Evolutionary conservation across 352 stramenopile species (phyloP).

Genomic region (Globisporangium apiculatum): DNA sequence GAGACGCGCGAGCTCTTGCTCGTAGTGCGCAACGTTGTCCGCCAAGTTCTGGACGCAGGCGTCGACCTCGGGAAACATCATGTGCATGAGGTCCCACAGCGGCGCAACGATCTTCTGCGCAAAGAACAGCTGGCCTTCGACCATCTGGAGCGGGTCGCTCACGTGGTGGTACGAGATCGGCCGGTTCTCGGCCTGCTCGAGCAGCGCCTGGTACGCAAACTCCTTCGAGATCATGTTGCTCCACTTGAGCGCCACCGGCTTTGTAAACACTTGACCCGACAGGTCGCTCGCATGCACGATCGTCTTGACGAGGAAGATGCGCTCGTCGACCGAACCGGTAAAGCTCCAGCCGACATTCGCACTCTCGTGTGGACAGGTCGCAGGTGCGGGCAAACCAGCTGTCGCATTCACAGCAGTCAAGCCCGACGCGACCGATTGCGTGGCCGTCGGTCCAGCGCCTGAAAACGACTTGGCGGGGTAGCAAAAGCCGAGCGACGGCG

Average conservation of each 20-base stretch:
- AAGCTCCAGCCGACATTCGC: constrained; percentile 42
- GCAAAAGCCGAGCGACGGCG: constrained; percentile 2
- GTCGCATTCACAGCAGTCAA: constrained; percentile 1
- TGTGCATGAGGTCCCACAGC: constrained; percentile 66
- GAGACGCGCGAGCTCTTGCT: constrained; percentile 64
- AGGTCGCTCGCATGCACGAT: constrained; percentile 86
- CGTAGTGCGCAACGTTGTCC: constrained; percentile 78
- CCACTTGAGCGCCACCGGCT: constrained; percentile 86
- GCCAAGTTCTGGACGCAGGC: constrained; percentile 58
- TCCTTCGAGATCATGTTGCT: constrained; percentile 89
- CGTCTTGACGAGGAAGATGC: constrained; percentile 78
- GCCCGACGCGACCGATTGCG: constrained; percentile 13
- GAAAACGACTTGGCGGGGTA: constrained; percentile 6
- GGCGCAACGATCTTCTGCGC: constrained; percentile 77
- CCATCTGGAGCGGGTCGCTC: constrained; percentile 79
- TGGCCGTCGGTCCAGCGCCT: not conserved
- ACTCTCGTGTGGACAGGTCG: constrained; percentile 9
- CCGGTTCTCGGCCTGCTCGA: constrained; percentile 77
- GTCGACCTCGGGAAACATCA: constrained; percentile 70
- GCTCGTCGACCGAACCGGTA: constrained; percentile 65
- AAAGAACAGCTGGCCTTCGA: constrained; percentile 83
- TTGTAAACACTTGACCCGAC: constrained; percentile 80
- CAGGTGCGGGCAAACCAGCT: not conserved
- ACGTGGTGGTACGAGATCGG: constrained; percentile 77
- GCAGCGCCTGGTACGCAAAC: constrained; percentile 80